Evolutionary conservation across 2,329 filamentous ascomycete genomes (phyloP).

Genomic region (Trichophaea hybrida): DNA sequence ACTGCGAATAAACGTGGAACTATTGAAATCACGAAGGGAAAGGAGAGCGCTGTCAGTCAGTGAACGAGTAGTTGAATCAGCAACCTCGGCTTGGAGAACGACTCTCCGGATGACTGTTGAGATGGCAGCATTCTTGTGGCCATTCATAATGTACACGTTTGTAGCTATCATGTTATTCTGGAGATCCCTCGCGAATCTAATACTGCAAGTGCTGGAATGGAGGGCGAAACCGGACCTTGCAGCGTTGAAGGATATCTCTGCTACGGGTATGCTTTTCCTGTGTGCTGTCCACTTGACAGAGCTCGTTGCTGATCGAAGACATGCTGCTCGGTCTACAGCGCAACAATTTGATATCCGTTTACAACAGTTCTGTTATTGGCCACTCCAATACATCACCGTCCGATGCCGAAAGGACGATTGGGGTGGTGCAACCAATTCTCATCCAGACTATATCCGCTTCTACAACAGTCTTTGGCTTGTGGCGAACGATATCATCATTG

Average conservation of each 20-base stretch:
- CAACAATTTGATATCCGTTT: conserved; percentile 95
- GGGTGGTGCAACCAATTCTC: conserved; percentile 87
- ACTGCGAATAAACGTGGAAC: conserved; percentile 76
- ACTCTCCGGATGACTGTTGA: conserved; percentile 20
- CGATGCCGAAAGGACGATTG: conserved; percentile 82
- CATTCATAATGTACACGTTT: conserved; percentile 38
- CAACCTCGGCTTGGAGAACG: conserved; percentile 62
- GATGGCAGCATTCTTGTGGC: conserved; percentile 22
- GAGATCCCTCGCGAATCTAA: conserved; percentile 62
- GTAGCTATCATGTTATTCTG: conserved; percentile 67
- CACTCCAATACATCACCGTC: conserved; percentile 84
- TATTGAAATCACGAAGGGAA: conserved; percentile 58
- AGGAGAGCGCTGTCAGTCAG: conserved; percentile 83
- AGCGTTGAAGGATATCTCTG: conserved; percentile 87
- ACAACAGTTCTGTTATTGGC: conserved; percentile 98
- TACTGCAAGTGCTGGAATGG: conserved; percentile 74
- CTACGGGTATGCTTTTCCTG: conserved; percentile 40
- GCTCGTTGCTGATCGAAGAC: conserved; percentile 71
- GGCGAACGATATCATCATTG: conserved; percentile 96
- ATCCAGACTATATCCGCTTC: conserved; percentile 96
- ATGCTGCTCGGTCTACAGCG: conserved; percentile 50
- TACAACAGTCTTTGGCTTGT: conserved; percentile 99
- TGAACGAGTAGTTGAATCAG: conserved; percentile 86
- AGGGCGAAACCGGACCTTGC: conserved; percentile 60
- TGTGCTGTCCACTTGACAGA: background rate